Evolutionary conservation across 2,329 filamentous ascomycete genomes (phyloP), one percentile per base, ranked within the genome.

Genomic region (Stachybotrys chartarum): DNA sequence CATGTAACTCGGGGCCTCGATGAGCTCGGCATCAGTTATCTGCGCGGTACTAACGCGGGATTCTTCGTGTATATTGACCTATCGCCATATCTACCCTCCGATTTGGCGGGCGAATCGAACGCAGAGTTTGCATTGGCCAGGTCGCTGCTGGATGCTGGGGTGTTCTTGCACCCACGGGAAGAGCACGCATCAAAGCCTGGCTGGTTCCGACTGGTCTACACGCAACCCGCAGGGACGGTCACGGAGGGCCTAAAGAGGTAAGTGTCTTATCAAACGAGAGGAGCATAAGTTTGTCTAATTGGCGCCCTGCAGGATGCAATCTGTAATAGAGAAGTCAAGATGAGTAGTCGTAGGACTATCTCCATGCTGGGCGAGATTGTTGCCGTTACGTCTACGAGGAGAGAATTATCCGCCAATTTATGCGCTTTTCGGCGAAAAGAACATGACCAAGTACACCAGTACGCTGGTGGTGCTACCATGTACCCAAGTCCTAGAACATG

Each of bases 11-110:
- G 59, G 0, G 68, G 65, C 5, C 66, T 83, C 16, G 59, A 64
- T 8, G 63, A 68, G 2, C 66, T 76, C 7, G 71, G 72, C 2
- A 73, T 84, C 4, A 60, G 67, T 5, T 81, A 78, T 56, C 52
- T 73, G n/a, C 52, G 56, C 1, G 66, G 67, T 68, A 72, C 71
- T n/a, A 83, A 83, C 57, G 81, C 81, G 0, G 81, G 78, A 0
- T 82, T 84, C 60, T 85, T 84, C 61, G 58, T 84, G 2, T 84
- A 76, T 72, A 64, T 81, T 3, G 73, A 84, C 61, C 61, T 85
- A 16, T 74, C 73, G 1, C 70, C 71, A 0, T 77, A 71, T 55
- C 61, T 81, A 42, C 65, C 70, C 1, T 58, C 55, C 2, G 57
- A 68, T 2, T 55, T 58, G 5, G 57, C 62, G 12, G 64, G 65